Base-by-base conservation (phyloP, 306 rosid species). In the Acacia acuminata region DNA sequence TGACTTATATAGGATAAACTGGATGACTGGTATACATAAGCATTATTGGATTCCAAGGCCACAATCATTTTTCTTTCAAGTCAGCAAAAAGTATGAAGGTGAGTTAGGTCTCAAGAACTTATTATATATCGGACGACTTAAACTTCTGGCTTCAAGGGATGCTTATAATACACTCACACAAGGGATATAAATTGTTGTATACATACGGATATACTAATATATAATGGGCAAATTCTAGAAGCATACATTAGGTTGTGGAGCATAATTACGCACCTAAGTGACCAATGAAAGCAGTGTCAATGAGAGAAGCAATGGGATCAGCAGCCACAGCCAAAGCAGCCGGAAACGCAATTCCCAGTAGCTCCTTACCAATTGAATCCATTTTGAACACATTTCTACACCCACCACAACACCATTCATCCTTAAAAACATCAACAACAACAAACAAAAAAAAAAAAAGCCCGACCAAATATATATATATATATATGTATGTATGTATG, bases 281-380 rank as follows among this genome's bases (percentile, higher is more conserved):
- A 88, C 99, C 99, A 27, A 96, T 93, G 87, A 96, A 96, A 53
- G 97, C 97, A 5, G 98, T 96, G 91, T 96, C 99, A 22, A 96
- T 92, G 16, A 96, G 92, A 80, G 99, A 96, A 81, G 99, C 99
- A 79, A 96, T 83, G 50, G 99, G 99, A 83, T 96, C 99, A 85
- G 99, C 98, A 65, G 99, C 98, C 72, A 96, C 97, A 61, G 97
- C 98, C 42, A 96, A 83, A 47, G 98, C 97, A 83, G 97, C 96
- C 24, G 99, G 99, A n/a, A 96, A 42, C 65, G 98, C 99, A 77
- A 96, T 96, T 71, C 91, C 90, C 12, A 96, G 85, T 5, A 96
- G 87, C 87, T 96, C 99, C 71, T 86, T 85, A 22, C 92, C 94
- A 68, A 96, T 84, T 2, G 85, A 61, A 40, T 96, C 99, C 90